phyloP scores from a whole-genome alignment of 306 rosid genomes.

The Echinosophora koreensis region DNA sequence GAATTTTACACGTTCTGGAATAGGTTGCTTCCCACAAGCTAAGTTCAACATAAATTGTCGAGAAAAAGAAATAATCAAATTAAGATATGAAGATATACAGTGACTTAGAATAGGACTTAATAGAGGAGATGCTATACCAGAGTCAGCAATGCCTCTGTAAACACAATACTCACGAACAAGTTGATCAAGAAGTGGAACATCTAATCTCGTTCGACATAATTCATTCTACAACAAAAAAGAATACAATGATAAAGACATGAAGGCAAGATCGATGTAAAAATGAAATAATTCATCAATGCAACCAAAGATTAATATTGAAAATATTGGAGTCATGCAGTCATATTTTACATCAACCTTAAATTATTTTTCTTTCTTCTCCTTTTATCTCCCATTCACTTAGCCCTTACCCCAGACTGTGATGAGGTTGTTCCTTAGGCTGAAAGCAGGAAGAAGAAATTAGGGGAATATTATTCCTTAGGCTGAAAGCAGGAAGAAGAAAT shows the following conservation, averaged over 20 bases:
- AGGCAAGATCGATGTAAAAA: constrained; percentile 15
- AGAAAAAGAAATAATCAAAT: constrained; percentile 44
- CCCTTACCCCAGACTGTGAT: constrained; percentile 17
- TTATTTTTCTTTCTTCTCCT: constrained; percentile 17
- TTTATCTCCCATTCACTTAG: constrained; percentile 18
- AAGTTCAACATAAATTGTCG: constrained; percentile 48
- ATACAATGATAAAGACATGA: constrained; percentile 40
- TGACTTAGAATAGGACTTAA: constrained; percentile 43
- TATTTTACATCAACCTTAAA: constrained; percentile 30
- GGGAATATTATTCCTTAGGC: constrained; percentile 23
- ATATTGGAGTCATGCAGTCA: constrained; percentile 27
- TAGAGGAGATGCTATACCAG: constrained; percentile 59
- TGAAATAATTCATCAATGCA: neutral
- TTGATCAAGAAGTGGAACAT: constrained; percentile 87
- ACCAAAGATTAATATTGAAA: constrained; percentile 11
- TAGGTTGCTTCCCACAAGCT: constrained; percentile 60
- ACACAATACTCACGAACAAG: constrained; percentile 97
- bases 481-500: constrained; percentile 22
- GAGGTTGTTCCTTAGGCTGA: constrained; percentile 16
- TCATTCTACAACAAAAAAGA: constrained; percentile 78
- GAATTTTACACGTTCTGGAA: constrained; percentile 62
- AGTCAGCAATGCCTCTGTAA: constrained; percentile 93
- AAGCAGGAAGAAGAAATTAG: constrained; percentile 23
- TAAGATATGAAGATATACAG: constrained; percentile 3
- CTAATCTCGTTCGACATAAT: constrained; percentile 86